Percentiles rank a stretch among this genome's conserved stretches.
Evolutionary conservation across 2,329 filamentous ascomycete species (phyloP).

Genomic region (Stachybotrys chartarum): DNA sequence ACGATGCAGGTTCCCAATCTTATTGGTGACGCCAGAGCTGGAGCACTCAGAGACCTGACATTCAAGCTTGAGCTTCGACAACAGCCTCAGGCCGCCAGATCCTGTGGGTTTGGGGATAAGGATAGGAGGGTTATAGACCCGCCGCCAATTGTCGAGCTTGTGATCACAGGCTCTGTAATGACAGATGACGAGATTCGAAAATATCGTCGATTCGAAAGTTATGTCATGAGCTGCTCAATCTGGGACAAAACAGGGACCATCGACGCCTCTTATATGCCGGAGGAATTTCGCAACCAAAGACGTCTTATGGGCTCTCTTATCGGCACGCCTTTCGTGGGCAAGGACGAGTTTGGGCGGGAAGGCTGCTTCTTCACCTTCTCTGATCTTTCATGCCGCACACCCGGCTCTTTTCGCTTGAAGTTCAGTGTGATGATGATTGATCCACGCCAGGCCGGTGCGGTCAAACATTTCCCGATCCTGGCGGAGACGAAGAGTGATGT

Average conservation of each 20-base stretch:
- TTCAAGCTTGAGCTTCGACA: slow-evolving; percentile 53
- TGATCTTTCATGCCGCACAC: slow-evolving; percentile 71
- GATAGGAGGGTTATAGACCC: slow-evolving; percentile 78
- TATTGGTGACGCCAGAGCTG: slow-evolving; percentile 10
- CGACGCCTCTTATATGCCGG: slow-evolving; percentile 65
- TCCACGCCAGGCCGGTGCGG: slow-evolving; percentile 42
- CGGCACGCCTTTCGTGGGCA: slow-evolving; percentile 67
- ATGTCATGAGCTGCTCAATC: slow-evolving; percentile 70
- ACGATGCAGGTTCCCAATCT: slow-evolving; percentile 16
- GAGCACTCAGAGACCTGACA: slow-evolving; percentile 11
- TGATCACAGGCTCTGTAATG: slow-evolving; percentile 50
- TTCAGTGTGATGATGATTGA: slow-evolving; percentile 71
- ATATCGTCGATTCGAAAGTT: slow-evolving; percentile 53
- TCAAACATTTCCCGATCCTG: slow-evolving; percentile 40
- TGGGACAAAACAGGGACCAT: slow-evolving; percentile 60
- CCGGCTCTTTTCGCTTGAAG: slow-evolving; percentile 66
- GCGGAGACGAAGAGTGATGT: slow-evolving; percentile 54
- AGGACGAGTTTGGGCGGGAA: slow-evolving; percentile 64
- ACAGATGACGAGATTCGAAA: slow-evolving; percentile 45
- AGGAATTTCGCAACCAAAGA: slow-evolving; percentile 65
- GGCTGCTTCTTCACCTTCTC: slow-evolving; percentile 85
- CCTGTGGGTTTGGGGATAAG: slow-evolving; percentile 76
- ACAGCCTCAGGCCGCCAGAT: slow-evolving; percentile 69
- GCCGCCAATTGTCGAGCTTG: slow-evolving; percentile 72
- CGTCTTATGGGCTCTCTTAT: slow-evolving; percentile 75